These are phyloP conservation scores for Sanghuangporus baumii DNA, from an alignment of 1,284 basidiomycete species.

Conservation along the genomic window DNA sequence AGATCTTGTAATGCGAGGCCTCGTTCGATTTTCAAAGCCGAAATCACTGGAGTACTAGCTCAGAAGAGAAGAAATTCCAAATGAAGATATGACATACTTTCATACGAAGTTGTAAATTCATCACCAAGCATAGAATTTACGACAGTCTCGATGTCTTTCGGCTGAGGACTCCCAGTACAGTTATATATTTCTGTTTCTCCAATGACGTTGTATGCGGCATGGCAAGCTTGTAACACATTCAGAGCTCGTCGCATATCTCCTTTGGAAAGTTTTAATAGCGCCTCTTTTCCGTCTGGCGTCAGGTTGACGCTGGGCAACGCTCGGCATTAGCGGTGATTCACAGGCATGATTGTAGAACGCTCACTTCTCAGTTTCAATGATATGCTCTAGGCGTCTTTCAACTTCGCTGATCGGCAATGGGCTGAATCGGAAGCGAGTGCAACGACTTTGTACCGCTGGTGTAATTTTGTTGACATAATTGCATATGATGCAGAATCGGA, in stretches of 20 bases:
- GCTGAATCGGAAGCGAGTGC: conserved; percentile 97
- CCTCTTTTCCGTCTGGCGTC: conserved; percentile 81
- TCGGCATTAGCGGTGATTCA: background rate
- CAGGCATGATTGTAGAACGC: conserved; percentile 24
- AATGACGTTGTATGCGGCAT: conserved; percentile 88
- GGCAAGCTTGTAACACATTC: conserved; percentile 96
- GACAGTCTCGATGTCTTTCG: conserved; percentile 87
- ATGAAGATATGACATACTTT: conserved; percentile 48
- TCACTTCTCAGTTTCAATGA: conserved; percentile 85
- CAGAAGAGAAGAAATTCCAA: background rate
- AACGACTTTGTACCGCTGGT: conserved; percentile 97
- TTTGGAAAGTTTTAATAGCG: conserved; percentile 87
- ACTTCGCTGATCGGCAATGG: conserved; percentile 87
- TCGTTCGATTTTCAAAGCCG: conserved; percentile 82
- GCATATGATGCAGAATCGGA: conserved; percentile 99
- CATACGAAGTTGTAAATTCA: conserved; percentile 91
- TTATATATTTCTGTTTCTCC: conserved; percentile 93
- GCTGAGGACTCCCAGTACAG: conserved; percentile 96
- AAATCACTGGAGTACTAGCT: conserved; percentile 59
- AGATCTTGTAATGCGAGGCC: conserved; percentile 95
- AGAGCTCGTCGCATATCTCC: conserved; percentile 98
- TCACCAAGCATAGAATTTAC: conserved; percentile 96
- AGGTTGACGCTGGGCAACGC: conserved; percentile 66
- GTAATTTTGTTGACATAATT: conserved; percentile 99
- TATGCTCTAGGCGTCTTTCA: conserved; percentile 72